Evolutionary conservation across 2,329 filamentous ascomycete genomes (phyloP).

Genomic region (Biscogniauxia mediterranea): DNA sequence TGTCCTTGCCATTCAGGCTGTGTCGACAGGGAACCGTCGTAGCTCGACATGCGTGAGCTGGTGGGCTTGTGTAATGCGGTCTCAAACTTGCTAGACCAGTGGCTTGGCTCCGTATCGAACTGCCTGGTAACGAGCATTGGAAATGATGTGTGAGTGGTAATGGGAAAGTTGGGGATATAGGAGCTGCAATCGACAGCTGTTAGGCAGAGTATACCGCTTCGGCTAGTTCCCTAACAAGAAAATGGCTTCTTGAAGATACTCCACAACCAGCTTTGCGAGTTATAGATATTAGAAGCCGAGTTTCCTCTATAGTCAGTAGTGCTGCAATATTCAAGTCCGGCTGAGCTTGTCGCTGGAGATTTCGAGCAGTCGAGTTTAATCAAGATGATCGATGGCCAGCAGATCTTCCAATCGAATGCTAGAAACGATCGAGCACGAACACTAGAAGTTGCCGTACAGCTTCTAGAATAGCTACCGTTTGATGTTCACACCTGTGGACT

Average conservation of each 20-base stretch:
- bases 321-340: background rate
- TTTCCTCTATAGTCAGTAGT: background rate
- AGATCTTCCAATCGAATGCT: conserved; percentile 8
- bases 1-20: conserved; percentile 58
- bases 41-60: conserved; percentile 58
- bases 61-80: conserved; percentile 44
- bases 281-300: background rate
- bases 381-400: conserved; percentile 7
- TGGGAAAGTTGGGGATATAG: conserved; percentile 14
- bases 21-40: conserved; percentile 50
- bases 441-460: conserved; percentile 5
- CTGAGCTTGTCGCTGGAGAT: conserved; percentile 1
- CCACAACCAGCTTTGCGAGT: background rate
- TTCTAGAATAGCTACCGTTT: conserved; percentile 9
- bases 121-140: conserved; percentile 58
- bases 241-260: background rate
- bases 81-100: conserved; percentile 56
- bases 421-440: conserved; percentile 7
- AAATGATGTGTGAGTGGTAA: conserved; percentile 28
- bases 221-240: conserved; percentile 2
- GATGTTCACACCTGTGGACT: conserved; percentile 5
- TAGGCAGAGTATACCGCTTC: conserved; percentile 12
- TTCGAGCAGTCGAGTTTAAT: conserved; percentile 7
- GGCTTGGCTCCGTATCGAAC: conserved; percentile 52
- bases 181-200: conserved; percentile 13